Evolutionary conservation across 2,329 filamentous ascomycete species (phyloP).

Genomic region (Ceratocystis cubensis): DNA sequence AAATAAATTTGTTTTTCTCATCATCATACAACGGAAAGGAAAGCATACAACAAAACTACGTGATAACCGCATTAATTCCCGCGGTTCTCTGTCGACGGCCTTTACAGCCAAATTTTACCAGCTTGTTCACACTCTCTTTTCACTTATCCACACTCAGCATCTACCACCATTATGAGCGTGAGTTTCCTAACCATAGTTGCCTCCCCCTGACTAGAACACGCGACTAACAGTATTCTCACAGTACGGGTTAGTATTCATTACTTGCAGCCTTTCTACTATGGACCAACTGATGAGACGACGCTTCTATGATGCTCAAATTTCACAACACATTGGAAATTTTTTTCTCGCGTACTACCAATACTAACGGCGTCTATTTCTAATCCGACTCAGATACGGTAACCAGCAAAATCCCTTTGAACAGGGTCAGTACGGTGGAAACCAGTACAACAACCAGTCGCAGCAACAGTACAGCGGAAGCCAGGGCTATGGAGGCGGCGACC

Average conservation of each 20-base stretch:
- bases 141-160: conserved; percentile 5
- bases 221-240: conserved; percentile 25
- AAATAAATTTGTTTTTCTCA: not conserved
- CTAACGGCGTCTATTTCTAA: conserved; percentile 1
- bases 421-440: conserved; percentile 31
- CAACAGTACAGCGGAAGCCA: conserved; percentile 25
- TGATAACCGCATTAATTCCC: not conserved
- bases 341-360: not conserved
- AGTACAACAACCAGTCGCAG: conserved; percentile 25
- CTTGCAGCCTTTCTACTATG: not conserved
- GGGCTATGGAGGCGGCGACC: conserved; percentile 29
- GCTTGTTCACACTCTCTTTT: not conserved
- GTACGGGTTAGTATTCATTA: conserved; percentile 41
- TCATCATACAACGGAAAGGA: not conserved
- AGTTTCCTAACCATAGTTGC: not conserved
- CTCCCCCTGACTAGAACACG: not conserved
- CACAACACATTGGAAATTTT: not conserved
- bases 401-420: conserved; percentile 47
- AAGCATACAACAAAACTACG: not conserved
- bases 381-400: conserved; percentile 38
- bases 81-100: not conserved
- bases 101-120: not conserved
- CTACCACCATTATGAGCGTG: conserved; percentile 14
- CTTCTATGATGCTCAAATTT: not conserved
- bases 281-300: not conserved